Evolutionary conservation across 2,329 filamentous ascomycete species (phyloP), one percentile per base, ranked within the genome.

Genomic region (Thielaviopsis cerberus): DNA sequence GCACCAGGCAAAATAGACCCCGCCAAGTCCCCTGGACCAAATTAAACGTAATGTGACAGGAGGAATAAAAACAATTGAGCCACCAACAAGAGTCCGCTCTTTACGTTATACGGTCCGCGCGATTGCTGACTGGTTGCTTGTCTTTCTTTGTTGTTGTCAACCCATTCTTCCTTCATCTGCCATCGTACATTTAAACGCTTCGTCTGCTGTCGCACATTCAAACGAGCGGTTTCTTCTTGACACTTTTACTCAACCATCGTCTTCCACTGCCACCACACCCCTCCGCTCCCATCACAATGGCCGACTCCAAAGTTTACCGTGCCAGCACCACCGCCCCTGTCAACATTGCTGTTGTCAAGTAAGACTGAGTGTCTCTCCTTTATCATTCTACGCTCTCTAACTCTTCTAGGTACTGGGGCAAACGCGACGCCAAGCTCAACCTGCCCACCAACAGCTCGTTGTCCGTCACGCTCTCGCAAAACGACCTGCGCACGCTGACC

Each of bases 281-380:
- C 30, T 23, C 41, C 54, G 51, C 45, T 30, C 54, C 62, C 62
- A 58, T 54, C 24, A 59, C 61, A 62, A 77, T 77, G 74, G 70
- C 73, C 30, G 74, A 76, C 64, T 71, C 66, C 57, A 76, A 74
- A 59, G 79, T 97, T 66, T 90, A 94, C 76, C 85, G 89, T 66
- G 88, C 92, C 65, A 96, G 87, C 76, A 96, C 92, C 61, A 97
- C 90, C 63, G 92, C 92, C 48, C 92, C 91, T 15, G 91, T 97
- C 68, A 97, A 97, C 76, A 97, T 97, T 69, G 91, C 91, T 64
- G 90, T 97, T 59, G 92, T 97, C 74, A 97, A 97, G 86, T 94
- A 67, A 57, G 70, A 57, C 13, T 25, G 4, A n/a, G n/a, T n/a
- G n/a, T n/a, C 51, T 13, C n/a, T 52, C 41, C 10, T 4, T 26